Evolutionary conservation across 2,329 filamentous ascomycete species (phyloP), one percentile per base, ranked within the genome.

Genomic region (Rhinocladiella similis): DNA sequence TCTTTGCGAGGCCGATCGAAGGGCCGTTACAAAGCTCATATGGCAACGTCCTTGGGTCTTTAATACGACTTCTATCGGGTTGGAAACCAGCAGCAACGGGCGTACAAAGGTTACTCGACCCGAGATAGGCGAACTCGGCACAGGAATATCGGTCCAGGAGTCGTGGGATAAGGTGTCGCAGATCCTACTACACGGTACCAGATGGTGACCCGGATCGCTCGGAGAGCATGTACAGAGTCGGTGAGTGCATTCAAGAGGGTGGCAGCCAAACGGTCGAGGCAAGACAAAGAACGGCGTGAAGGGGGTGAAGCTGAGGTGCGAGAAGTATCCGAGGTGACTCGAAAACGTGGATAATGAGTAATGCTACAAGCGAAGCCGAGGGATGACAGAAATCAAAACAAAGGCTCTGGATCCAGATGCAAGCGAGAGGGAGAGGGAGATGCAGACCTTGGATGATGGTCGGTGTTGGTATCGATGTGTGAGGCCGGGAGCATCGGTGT

Each of bases 261-360:
- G 25, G 19, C 33, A 20, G 35, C 19, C 19, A 48, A 27, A 29
- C 35, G 29, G n/a, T 20, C 14, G 16, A 48, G 25, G 14, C 29
- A 41, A 47, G 16, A 33, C 43, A 54, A 39, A 22, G 47, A 22
- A 43, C 18, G 19, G 36, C 27, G 27, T 33, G 27, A 33, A 33
- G 27, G 27, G 27, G 27, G 27, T 33, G 27, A 33, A 33, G 10
- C 27, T 33, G 27, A 33, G 27, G 27, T 5, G 36, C 7, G 5
- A 19, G 36, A 39, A 12, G 49, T 7, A 36, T n/a, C 20, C 14
- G 33, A 43, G 56, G 63, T 63, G 50, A 56, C 60, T 63, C 59
- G 59, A 61, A 57, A 64, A 65, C 60, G 60, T 62, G 61, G 61
- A 48, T 29, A 57, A 61, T 63, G 61, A 60, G 54, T 60, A 63